Evolutionary conservation across 78 protist species (phyloP).

Genomic region (Speleostelium caveatum): DNA sequence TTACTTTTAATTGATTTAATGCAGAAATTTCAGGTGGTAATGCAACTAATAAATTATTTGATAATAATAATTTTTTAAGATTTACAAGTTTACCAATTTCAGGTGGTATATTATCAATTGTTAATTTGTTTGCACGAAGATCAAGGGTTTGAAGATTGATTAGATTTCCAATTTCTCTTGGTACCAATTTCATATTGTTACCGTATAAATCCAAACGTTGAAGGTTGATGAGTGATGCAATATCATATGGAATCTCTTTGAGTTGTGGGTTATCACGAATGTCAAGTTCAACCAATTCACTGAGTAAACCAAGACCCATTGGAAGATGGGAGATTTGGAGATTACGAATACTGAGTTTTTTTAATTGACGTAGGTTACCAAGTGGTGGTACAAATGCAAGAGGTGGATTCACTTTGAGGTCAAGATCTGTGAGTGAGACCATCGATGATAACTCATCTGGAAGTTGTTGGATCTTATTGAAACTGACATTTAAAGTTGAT

Average conservation of each 20-base stretch:
- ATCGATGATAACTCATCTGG: slow-evolving; percentile 76
- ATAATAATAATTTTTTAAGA: slow-evolving; percentile 56
- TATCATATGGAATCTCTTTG: slow-evolving; percentile 76
- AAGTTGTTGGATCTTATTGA: slow-evolving; percentile 73
- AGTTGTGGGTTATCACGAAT: slow-evolving; percentile 83
- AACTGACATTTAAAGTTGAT: slow-evolving; percentile 46
- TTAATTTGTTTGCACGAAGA: slow-evolving; percentile 72
- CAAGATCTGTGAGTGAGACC: slow-evolving; percentile 66
- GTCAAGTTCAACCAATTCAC: slow-evolving; percentile 68
- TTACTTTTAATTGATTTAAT: slow-evolving; percentile 52
- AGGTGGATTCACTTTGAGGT: slow-evolving; percentile 83
- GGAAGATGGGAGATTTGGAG: slow-evolving; percentile 81
- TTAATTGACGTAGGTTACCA: slow-evolving; percentile 64
- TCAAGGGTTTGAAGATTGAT: slow-evolving; percentile 71
- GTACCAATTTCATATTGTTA: slow-evolving; percentile 75
- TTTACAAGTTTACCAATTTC: slow-evolving; percentile 80
- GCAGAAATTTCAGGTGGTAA: slow-evolving; percentile 80
- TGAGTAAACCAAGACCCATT: slow-evolving; percentile 55
- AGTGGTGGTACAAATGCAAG: slow-evolving; percentile 78
- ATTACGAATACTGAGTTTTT: slow-evolving; percentile 70
- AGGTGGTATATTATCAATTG: slow-evolving; percentile 72
- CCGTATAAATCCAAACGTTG: slow-evolving; percentile 78
- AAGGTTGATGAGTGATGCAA: slow-evolving; percentile 72
- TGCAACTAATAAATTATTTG: slow-evolving; percentile 61
- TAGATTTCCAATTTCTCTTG: slow-evolving; percentile 78